Evolutionary conservation across 1,139 yeast genomes (phyloP).

Genomic region (Yamadazyma mexicana): DNA sequence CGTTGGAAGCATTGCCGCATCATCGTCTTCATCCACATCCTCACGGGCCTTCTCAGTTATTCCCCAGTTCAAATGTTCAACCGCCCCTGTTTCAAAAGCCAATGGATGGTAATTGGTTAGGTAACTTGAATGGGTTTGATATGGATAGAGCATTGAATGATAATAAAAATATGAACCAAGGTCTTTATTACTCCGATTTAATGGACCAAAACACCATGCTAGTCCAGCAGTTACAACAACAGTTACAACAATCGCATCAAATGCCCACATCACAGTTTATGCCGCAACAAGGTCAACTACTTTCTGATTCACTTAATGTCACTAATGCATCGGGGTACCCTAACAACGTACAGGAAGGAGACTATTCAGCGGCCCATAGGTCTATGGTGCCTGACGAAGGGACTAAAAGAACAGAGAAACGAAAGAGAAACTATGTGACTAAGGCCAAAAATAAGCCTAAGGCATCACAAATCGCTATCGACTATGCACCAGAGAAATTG

Average conservation of each 20-base stretch:
- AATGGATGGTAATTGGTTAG: slow-evolving; percentile 8
- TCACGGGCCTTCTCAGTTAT: slow-evolving; percentile 10
- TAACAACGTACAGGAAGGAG: too few relatives aligned
- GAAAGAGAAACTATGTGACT: slow-evolving; percentile 6
- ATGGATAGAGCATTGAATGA: not conserved
- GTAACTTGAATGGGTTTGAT: not conserved
- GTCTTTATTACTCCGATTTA: slow-evolving; percentile 5
- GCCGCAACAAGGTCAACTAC: not conserved
- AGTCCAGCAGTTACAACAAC: slow-evolving; percentile 8
- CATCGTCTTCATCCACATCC: slow-evolving; percentile 13
- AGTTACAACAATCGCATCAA: not conserved
- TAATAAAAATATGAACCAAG: not conserved
- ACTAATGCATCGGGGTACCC: too few relatives aligned
- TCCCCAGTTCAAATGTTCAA: slow-evolving; percentile 12
- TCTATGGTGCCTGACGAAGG: too few relatives aligned
- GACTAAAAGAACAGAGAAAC: too few relatives aligned
- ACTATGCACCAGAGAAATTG: slow-evolving; percentile 29
- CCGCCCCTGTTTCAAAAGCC: slow-evolving; percentile 9
- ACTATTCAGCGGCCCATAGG: too few relatives aligned
- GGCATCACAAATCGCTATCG: slow-evolving; percentile 18
- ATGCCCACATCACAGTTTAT: not conserved
- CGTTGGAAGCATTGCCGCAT: slow-evolving; percentile 11
- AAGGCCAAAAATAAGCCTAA: slow-evolving; percentile 9
- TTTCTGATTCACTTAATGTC: not conserved
- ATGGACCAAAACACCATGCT: slow-evolving; percentile 5